Evolutionary conservation across 257 asterid species (phyloP), one percentile per base, ranked within the genome.

Genomic region (Solanum gandarillasii): DNA sequence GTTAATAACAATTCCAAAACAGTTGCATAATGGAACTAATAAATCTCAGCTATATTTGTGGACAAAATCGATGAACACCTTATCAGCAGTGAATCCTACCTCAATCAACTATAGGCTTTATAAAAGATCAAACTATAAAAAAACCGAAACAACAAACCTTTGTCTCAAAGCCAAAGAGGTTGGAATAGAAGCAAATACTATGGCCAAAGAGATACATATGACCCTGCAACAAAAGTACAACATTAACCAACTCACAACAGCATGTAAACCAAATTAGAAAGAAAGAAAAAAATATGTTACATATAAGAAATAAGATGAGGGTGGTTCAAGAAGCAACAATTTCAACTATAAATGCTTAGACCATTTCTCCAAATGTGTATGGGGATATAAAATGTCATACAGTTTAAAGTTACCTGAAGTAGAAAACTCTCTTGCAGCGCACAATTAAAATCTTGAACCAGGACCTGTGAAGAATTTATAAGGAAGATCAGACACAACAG

Each of bases 371-470:
- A 72, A 38, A 32, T 12, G 35, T 25, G 31, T 76, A 83, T 46
- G 41, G 73, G 60, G 73, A 62, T 86, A 78, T 67, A 55, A 21
- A 88, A 75, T 86, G 87, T 83, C 65, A 88, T 32, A 35, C 87
- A 86, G n/a, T 74, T 48, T 48, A 16, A 70, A 48, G 16, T 88
- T 92, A 97, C 99, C 99, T 96, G 99, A 90, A 95, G 96, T 90
- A 97, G 98, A 91, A 97, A 95, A 92, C 91, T 97, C 86, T 97
- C 99, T 92, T 94, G 99, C 93, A 96, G 89, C 67, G 99, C 99
- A 91, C 99, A 97, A 87, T 96, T 97, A 92, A 96, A 97, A 90
- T 97, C 99, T 92, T 95, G 98, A 90, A 97, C 91, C 88, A 96
- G 99, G 73, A 92, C 98, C 99, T 97, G 88, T 21, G 89, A 58